Evolutionary conservation across 192 early-diverging fungal genomes (phyloP), one percentile per base, ranked within the genome.

Genomic region (Coemansia sp.): DNA sequence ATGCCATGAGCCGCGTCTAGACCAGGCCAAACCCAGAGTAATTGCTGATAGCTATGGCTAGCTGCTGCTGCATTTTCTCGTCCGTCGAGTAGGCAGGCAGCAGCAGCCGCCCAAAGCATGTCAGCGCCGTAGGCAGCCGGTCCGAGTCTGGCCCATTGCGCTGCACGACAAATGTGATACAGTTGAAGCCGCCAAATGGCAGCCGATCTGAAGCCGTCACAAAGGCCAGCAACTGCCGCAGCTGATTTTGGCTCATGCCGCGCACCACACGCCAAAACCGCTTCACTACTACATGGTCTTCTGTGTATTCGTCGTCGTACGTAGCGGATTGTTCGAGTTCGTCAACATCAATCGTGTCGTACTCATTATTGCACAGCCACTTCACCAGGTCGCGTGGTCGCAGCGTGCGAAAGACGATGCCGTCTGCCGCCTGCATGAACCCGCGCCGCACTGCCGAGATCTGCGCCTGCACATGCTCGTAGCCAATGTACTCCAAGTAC

Each of bases 21-120:
- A 95, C 92, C 47, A 98, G 83, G 0, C 96, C 96, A 89, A 98
- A 98, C 1, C 95, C 96, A 75, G 93, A 90, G 20, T 92, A 89
- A 69, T 98, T 97, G 71, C 95, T 90, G 73, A 98, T 95, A 6
- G 96, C 93, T 4, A 91, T 95, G 22, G 94, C 47, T 67, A 98
- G 72, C 31, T 88, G 77, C n/a, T 90, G 81, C 34, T 87, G 81
- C 76, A 98, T 80, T 74, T 94, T 95, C 27, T 91, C 89, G 34
- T 86, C 86, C 18, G 71, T 75, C 3, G 66, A 33, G 70, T 97
- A 98, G 71, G 95, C 93, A 39, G 96, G 96, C 68, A 98, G 83
- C 53, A 98, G 66, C 11, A 98, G 64, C 22, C 95, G 81, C 10
- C 92, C 91, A 82, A 98, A 98, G 72, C 96, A 98, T 4, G 96